Base-by-base conservation (phyloP, 164 flowering plant genomes). In the Akebia trifoliata region DNA sequence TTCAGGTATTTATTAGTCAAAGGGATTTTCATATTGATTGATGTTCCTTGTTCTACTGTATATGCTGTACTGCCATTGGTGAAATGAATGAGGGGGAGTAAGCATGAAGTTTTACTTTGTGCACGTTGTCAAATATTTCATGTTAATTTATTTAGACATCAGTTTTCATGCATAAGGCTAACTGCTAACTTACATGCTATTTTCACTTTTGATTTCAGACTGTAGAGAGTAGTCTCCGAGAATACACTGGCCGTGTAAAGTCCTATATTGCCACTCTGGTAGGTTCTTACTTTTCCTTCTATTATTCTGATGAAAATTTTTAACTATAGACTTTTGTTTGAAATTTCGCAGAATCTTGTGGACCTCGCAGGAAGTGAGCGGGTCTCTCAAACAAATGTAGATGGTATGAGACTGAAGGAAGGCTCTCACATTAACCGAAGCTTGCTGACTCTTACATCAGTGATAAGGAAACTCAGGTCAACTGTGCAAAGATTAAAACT, bases 281-380 rank as follows among this genome's bases (percentile, higher is more conserved):
- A 79, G 68, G 14, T 38, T n/a, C 5, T 31, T 10, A n/a, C n/a
- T n/a, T 49, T 37, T 61, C 31, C 43, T 21, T 21, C 17, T 34
- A 12, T 20, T 10, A n/a, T n/a, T n/a, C n/a, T n/a, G n/a, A n/a
- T n/a, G n/a, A n/a, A n/a, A n/a, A n/a, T n/a, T n/a, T n/a, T n/a
- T n/a, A n/a, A n/a, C n/a, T n/a, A n/a, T n/a, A n/a, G n/a, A n/a
- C n/a, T n/a, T n/a, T n/a, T n/a, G n/a, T n/a, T n/a, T n/a, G 40
- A 1, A 18, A 9, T 46, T 34, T 31, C 77, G 76, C 79, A 88
- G 96, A 88, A 88, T 73, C 83, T 88, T 57, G 96, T 88, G 26
- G 96, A 88, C 71, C 74, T 88, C 28, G 93, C 93, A 40, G 96
- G 96, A 58, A 85, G 93, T 67, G 96, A 89, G 32, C 84, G 88